Percentiles rank a stretch among this genome's conserved stretches.
Conservation (phyloP, 2,329 filamentous ascomycete species). For the Pseudogymnoascus sp. region DNA sequence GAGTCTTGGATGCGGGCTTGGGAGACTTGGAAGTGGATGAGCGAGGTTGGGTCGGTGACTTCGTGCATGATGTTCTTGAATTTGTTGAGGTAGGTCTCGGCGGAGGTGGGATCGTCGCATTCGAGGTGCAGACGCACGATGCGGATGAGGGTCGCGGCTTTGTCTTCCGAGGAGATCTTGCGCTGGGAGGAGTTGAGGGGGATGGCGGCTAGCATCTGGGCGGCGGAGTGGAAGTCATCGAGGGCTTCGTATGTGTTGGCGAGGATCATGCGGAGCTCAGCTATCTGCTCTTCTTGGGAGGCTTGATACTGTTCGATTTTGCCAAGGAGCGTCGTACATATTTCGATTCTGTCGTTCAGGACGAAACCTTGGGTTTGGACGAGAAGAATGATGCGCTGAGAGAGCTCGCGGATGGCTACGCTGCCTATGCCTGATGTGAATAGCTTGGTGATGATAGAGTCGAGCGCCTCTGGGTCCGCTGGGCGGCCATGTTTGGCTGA, state of each 20-base stretch:
- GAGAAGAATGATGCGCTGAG: conserved; percentile 50
- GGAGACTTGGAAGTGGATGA: conserved; percentile 80
- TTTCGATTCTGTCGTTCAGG: conserved; percentile 63
- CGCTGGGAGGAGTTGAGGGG: conserved; percentile 85
- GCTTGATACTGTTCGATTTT: conserved; percentile 53
- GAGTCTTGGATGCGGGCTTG: conserved; percentile 91
- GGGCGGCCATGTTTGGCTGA: conserved; percentile 30
- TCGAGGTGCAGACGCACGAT: conserved; percentile 93
- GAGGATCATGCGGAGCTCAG: conserved; percentile 68
- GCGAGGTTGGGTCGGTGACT: conserved; percentile 64
- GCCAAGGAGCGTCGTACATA: conserved; percentile 62
- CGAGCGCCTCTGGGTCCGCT: conserved; percentile 22
- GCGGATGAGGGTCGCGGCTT: conserved; percentile 80
- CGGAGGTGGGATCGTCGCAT: conserved; percentile 79
- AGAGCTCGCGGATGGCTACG: conserved; percentile 26
- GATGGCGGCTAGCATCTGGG: conserved; percentile 71
- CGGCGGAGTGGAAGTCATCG: conserved; percentile 74
- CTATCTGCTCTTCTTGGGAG: conserved; percentile 75
- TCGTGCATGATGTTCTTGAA: conserved; percentile 86
- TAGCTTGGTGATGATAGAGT: conserved; percentile 26
- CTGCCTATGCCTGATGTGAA: conserved; percentile 27
- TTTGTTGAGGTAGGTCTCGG: conserved; percentile 85
- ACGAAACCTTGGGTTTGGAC: conserved; percentile 53
- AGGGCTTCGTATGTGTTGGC: conserved; percentile 75
- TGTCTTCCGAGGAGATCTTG: conserved; percentile 71